Conservation (phyloP, 2,329 filamentous ascomycete species). For the Colletotrichum magnum region DNA sequence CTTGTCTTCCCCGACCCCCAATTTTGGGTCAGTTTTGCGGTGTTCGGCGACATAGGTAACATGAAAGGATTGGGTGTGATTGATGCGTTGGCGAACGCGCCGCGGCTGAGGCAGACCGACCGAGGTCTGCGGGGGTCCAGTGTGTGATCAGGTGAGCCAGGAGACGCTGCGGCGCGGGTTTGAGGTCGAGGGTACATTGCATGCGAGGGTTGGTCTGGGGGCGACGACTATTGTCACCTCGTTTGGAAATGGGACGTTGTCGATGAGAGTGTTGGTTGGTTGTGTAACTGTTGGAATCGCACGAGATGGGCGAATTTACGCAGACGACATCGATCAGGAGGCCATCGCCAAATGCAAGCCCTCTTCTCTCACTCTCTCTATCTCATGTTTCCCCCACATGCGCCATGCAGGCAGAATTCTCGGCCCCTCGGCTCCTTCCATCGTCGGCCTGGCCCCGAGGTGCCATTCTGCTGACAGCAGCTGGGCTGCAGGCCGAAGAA, state of each 20-base stretch:
- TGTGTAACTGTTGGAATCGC: neutral
- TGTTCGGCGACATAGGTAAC: neutral
- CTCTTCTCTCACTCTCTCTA: neutral
- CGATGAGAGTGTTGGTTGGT: neutral
- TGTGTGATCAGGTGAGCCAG: conserved; percentile 15
- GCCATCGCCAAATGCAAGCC: neutral
- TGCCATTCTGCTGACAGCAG: conserved; percentile 3
- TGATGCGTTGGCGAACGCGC: conserved; percentile 37
- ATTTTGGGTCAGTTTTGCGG: neutral
- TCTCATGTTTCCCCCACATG: neutral
- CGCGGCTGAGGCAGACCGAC: conserved; percentile 33
- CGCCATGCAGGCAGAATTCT: neutral
- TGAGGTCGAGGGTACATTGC: too few relatives aligned
- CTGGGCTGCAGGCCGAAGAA: conserved; percentile 17
- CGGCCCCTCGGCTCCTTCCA: neutral
- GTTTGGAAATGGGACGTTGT: neutral
- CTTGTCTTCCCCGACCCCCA: conserved; percentile 5
- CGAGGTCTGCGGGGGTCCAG: conserved; percentile 10
- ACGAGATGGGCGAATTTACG: conserved; percentile 8
- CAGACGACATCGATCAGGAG: conserved; percentile 15
- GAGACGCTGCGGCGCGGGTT: conserved; percentile 3
- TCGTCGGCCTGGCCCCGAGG: conserved; percentile 1
- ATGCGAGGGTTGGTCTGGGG: neutral
- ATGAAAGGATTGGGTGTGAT: conserved; percentile 24
- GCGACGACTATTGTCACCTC: conserved; percentile 9